Conservation (phyloP, 495 filamentous ascomycete species). For the Neurospora discreta region DNA sequence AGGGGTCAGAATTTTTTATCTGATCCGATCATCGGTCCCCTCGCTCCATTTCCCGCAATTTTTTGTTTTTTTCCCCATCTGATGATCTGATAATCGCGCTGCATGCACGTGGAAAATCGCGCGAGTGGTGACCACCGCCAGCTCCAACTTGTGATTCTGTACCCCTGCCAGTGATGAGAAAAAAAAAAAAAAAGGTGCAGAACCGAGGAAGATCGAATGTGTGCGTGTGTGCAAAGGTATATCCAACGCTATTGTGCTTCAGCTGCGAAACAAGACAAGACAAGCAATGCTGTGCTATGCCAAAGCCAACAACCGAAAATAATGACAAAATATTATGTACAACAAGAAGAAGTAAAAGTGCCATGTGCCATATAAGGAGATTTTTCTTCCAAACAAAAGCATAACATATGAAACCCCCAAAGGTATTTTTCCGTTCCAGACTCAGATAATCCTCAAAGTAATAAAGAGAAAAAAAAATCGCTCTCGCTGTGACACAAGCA, state of each 20-base stretch:
- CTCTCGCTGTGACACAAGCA: not conserved
- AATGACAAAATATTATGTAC: slow-evolving; percentile 1
- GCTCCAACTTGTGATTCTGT: not conserved
- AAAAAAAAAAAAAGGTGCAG: not conserved
- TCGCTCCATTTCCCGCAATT: not conserved
- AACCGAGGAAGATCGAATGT: not conserved
- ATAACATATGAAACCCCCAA: not conserved
- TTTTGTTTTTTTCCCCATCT: not conserved
- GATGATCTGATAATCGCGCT: not conserved
- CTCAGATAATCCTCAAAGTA: not conserved
- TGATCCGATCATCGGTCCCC: not conserved
- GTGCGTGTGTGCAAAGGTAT: not conserved
- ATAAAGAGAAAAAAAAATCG: not conserved
- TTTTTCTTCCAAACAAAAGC: not conserved
- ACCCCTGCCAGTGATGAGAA: not conserved
- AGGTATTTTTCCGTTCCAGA: not conserved
- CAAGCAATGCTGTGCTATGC: not conserved
- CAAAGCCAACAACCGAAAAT: not conserved
- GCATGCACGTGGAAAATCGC: not conserved
- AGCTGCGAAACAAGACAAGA: not conserved
- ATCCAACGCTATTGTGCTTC: not conserved
- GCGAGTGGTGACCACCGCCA: not conserved
- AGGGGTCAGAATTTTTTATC: not conserved
- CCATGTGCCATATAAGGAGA: not conserved
- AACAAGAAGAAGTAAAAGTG: slow-evolving; percentile 1